Evolutionary conservation across 495 filamentous ascomycete species (phyloP), one percentile per base, ranked within the genome.

Genomic region (Stereocaulon alpinum): DNA sequence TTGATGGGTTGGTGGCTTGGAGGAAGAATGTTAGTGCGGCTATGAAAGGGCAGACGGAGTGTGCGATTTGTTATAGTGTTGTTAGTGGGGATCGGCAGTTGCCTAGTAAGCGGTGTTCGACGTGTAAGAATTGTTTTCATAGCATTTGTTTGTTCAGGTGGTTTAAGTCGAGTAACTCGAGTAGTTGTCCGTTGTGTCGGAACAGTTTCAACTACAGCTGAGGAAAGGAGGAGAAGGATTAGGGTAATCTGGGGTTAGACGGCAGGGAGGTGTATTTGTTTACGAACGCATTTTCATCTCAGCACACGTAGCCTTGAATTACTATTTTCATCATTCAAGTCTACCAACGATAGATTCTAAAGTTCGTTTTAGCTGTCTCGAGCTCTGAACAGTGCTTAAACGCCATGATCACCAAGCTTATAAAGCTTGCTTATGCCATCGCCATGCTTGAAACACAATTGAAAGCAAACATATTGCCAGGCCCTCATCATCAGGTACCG

Each of bases 101-200:
- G 63, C 93, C 94, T 1, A 91, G 87, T 67, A 96, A 96, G 73
- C 77, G 82, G 49, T 99, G 94, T 73, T 78, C 80, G 52, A 97
- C 93, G 4, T 99, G 94, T 77, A 91, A 90, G 75, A 89, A 99
- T 72, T 74, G 86, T 56, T 99, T 96, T 75, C 94, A 99, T 73
- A 80, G 84, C 6, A 78, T 81, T 6, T 98, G 92, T 74, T 73
- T 98, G 70, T 92, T 85, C 75, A 89, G 89, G 70, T 98, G 92
- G 92, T 96, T 98, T 76, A 86, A 87, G 79, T 91, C 81, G 67
- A 94, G 89, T 67, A 91, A 89, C 71, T 82, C 86, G 66, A 91
- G 85, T 66, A 90, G 82, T 55, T 98, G 92, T 69, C 91, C 92
- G 52, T 75, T 97, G 58, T 97, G 92, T 72, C 75, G 90, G 60